phyloP scores from a whole-genome alignment of 1,284 basidiomycete species.

The Ceratobasidium sp. region DNA sequence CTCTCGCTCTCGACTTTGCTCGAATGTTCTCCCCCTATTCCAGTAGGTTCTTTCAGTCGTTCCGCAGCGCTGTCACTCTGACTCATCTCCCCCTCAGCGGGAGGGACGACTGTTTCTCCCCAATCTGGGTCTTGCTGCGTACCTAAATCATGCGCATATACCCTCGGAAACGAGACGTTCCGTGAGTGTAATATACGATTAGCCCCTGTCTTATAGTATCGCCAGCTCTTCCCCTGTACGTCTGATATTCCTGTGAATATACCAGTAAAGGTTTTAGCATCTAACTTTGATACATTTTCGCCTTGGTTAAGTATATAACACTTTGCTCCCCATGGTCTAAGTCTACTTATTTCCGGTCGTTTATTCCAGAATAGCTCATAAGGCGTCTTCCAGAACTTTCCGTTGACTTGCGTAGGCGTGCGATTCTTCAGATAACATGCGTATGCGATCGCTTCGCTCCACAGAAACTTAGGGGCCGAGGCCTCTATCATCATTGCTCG shows the following conservation, averaged over 20 bases:
- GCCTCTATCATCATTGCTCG: constrained; percentile 45
- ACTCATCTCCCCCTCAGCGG: no score
- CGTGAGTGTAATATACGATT: constrained; percentile 16
- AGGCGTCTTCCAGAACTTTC: constrained; percentile 48
- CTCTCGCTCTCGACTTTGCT: no score
- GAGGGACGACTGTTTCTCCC: no score
- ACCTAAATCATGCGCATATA: no score
- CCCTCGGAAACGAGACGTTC: no score
- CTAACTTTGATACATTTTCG: not conserved
- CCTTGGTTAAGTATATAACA: constrained; percentile 28
- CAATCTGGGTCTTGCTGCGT: no score
- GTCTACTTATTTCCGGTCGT: constrained; percentile 49
- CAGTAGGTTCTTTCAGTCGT: no score
- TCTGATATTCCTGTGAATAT: constrained; percentile 17
- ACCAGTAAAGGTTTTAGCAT: not conserved
- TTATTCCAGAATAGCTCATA: constrained; percentile 45
- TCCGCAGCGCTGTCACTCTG: no score
- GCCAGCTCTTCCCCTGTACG: constrained; percentile 21
- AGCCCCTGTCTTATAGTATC: constrained; percentile 18
- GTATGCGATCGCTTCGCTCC: constrained; percentile 53
- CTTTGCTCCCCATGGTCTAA: constrained; percentile 1
- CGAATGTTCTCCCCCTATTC: no score
- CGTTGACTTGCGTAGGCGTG: constrained; percentile 48
- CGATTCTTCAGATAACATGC: not conserved
- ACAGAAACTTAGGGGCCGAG: constrained; percentile 50